Percentiles rank a stretch among this genome's conserved stretches.
Conservation (phyloP, 345 rosid species). For the Bruguiera parviflora region DNA sequence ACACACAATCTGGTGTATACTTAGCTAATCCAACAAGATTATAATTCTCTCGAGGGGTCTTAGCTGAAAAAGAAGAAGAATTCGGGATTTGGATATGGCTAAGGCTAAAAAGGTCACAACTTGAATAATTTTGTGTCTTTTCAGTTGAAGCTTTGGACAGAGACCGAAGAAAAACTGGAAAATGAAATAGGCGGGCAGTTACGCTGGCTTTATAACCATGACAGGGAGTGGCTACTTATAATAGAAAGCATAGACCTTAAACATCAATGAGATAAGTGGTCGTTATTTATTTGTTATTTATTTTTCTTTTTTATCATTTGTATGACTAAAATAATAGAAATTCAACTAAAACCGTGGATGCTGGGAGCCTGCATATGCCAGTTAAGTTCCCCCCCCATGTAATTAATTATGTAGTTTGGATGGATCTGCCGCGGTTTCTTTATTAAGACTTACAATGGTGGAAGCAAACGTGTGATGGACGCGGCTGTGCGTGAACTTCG, state of each 20-base stretch:
- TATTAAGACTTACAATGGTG: neutral
- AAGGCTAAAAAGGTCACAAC: neutral
- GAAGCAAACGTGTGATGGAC: neutral
- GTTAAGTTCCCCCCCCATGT: neutral
- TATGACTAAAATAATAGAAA: neutral
- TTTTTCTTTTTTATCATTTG: no score
- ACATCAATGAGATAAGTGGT: no score
- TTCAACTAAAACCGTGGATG: conserved; percentile 17
- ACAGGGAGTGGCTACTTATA: neutral
- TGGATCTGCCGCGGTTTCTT: neutral
- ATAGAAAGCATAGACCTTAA: neutral
- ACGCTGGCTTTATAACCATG: neutral
- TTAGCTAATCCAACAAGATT: no score
- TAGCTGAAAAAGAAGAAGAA: neutral
- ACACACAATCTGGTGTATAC: no score
- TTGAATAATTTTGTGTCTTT: neutral
- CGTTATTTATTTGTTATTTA: no score
- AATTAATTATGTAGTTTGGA: neutral
- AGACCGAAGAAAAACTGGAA: neutral
- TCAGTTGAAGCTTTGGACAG: no score
- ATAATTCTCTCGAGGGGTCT: no score
- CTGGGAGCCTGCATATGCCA: neutral
- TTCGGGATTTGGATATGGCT: neutral
- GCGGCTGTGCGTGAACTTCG: conserved; percentile 17
- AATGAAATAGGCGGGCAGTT: neutral